Base-by-base conservation (phyloP, 257 asterid genomes). In the Rauvolfia tetraphylla region DNA sequence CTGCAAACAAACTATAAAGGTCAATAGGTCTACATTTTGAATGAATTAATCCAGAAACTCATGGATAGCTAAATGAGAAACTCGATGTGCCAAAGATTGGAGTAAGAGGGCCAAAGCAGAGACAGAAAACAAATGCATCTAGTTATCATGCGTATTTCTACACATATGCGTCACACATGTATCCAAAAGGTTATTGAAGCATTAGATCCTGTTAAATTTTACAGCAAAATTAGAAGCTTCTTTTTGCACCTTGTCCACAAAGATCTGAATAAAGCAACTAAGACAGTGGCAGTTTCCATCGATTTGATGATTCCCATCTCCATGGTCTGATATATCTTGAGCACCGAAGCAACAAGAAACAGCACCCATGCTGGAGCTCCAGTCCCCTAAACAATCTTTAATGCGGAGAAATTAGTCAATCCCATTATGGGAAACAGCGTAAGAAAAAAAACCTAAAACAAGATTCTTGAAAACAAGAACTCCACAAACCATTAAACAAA, bases 331-430 rank as follows among this genome's bases (percentile, higher is more conserved):
- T 23, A 4, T 77, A 69, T 83, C 87, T 25, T 68, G 57, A 39
- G 72, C 88, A 71, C 51, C 53, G 70, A 87, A 79, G 81, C 92
- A 88, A 75, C 89, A 75, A 46, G 86, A 81, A 6, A 81, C 29
- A 14, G 81, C 65, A 75, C 95, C 91, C 97, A 89, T 91, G 75
- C 22, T 76, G 68, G 33, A 61, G n/a, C 42, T 49, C 57, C 73
- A 78, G 61, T 49, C 74, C 74, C 68, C 74, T 27, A 76, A 72
- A 3, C 72, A 66, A 67, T 42, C 71, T 78, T 53, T 41, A 41
- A 41, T 3, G 8, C 4, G 8, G 41, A 22, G 18, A 20, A 75
- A 75, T 5, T 53, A 39, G 62, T 63, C 59, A 66, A 65, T 74
- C 29, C n/a, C 73, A 44, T 48, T 12, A 42, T 29, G 46, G 22